Conservation (phyloP, 2,329 filamentous ascomycete species). For the Cordyceps militaris region DNA sequence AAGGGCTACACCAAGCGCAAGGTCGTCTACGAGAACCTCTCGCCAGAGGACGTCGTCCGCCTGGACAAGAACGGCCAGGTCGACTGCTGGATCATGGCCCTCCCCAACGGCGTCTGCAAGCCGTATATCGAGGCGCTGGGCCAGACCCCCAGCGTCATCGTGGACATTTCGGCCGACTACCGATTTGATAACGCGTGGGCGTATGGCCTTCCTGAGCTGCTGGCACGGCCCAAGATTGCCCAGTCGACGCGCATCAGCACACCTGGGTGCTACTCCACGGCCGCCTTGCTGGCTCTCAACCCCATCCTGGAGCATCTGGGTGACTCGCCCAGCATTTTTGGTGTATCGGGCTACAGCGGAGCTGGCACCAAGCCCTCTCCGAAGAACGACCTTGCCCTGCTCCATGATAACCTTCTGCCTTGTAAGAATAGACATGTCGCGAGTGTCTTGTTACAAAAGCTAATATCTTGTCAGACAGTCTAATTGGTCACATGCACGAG, state of each 20-base stretch:
- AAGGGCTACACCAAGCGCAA: slow-evolving; percentile 86
- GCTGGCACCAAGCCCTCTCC: slow-evolving; percentile 90
- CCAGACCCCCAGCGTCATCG: slow-evolving; percentile 61
- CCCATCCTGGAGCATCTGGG: slow-evolving; percentile 71
- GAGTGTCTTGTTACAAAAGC: neutral
- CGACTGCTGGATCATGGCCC: slow-evolving; percentile 96
- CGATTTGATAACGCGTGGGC: slow-evolving; percentile 81
- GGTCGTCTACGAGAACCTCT: slow-evolving; percentile 86
- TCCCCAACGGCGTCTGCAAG: slow-evolving; percentile 91
- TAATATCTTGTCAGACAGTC: slow-evolving; percentile 8
- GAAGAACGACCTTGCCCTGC: slow-evolving; percentile 82
- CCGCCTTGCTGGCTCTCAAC: slow-evolving; percentile 80
- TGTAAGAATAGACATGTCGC: slow-evolving; percentile 29
- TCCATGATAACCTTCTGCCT: slow-evolving; percentile 82
- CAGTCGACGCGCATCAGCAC: slow-evolving; percentile 79
- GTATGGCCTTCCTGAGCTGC: slow-evolving; percentile 83
- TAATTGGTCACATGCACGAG: slow-evolving; percentile 90
- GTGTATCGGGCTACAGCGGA: slow-evolving; percentile 88
- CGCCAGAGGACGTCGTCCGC: slow-evolving; percentile 74
- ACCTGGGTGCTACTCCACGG: slow-evolving; percentile 93
- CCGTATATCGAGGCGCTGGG: slow-evolving; percentile 88
- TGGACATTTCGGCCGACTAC: slow-evolving; percentile 96
- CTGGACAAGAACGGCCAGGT: slow-evolving; percentile 81
- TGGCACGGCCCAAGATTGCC: slow-evolving; percentile 68
- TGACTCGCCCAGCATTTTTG: slow-evolving; percentile 76